Evolutionary conservation across 1,284 basidiomycete genomes (phyloP), one percentile per base, ranked within the genome.

Genomic region (Nidula niveotomentosa): DNA sequence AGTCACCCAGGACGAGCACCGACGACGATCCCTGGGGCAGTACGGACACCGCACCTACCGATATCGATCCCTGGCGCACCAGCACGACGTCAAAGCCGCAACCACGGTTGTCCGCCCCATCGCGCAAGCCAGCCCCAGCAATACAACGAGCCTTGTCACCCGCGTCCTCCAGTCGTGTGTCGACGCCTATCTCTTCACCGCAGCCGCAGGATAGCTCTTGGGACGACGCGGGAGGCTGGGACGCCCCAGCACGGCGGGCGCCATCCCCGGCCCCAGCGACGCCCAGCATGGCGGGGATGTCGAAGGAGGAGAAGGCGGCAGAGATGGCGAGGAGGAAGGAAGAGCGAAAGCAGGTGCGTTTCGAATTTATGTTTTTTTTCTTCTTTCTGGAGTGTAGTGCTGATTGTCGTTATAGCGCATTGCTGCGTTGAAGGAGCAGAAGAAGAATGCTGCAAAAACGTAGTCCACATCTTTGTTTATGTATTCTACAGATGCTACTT

Each of bases 311-410:
- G 60, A 94, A 90, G 70, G 91, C 91, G 0, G 85, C 84, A 30
- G 94, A 96, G 75, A 91, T 96, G 86, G 90, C 90, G 10, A 78
- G 91, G 57, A 76, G 93, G 57, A 89, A 94, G 64, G 94, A 96
- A 69, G 94, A 96, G 69, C 76, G 94, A 49, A 93, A 90, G 69
- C 81, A 89, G 78, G 90, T 90, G 51, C 36, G 81, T 50, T 35
- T 44, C 30, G 18, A 13, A 37, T 41, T 8, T 47, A 17, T 4
- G 8, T 10, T n/a, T n/a, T n/a, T n/a, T n/a, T n/a, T n/a, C n/a
- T n/a, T 13, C 10, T 53, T n/a, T 17, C 5, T 39, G 23, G 18
- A 8, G 34, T 33, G 39, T 54, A 41, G 49, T 6, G 53, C 53
- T 30, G 18, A 61, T 23, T 52, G 49, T 17, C 41, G 34, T 44